phyloP scores from a whole-genome alignment of 495 filamentous ascomycete species.

The Penicillium atrosanguineum region DNA sequence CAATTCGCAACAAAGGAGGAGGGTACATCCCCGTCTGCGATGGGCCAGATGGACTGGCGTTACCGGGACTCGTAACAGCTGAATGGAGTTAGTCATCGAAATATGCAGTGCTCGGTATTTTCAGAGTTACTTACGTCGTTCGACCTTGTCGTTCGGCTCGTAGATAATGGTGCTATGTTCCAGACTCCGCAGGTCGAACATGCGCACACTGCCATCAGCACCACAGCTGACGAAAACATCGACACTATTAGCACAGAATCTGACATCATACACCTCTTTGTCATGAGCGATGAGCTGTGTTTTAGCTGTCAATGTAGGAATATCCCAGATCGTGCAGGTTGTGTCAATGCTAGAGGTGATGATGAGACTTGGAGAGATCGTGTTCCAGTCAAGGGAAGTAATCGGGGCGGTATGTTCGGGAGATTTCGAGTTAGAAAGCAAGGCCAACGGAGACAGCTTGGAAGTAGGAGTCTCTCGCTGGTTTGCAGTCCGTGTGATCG shows the following conservation, averaged over 20 bases:
- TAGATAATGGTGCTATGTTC: constrained; percentile 99
- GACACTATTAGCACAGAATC: constrained; percentile 93
- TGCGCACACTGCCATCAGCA: constrained; percentile 94
- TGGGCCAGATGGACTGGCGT: constrained; percentile 61
- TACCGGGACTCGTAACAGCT: constrained; percentile 49
- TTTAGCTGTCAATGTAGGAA: constrained; percentile 95
- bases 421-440: constrained; percentile 96
- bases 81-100: constrained; percentile 1
- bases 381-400: constrained; percentile 97
- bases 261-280: constrained; percentile 98
- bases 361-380: constrained; percentile 89
- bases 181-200: constrained; percentile 96
- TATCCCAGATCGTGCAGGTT: constrained; percentile 99
- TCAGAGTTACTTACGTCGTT: constrained; percentile 59
- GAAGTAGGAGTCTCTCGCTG: constrained; percentile 65
- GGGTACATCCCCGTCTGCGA: constrained; percentile 77
- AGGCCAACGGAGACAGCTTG: constrained; percentile 89
- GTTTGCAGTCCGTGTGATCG: constrained; percentile 66
- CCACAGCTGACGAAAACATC: constrained; percentile 98
- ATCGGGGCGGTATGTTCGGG: constrained; percentile 96
- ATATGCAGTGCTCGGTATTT: neutral
- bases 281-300: constrained; percentile 98
- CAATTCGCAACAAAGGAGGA: constrained; percentile 81
- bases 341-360: constrained; percentile 99
- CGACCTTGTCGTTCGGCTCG: constrained; percentile 86